Percentiles rank a stretch among this genome's conserved stretches.
These are phyloP conservation scores for Fraxinus nigra DNA, from an alignment of 305 asterid species.

Conservation along the genomic window DNA sequence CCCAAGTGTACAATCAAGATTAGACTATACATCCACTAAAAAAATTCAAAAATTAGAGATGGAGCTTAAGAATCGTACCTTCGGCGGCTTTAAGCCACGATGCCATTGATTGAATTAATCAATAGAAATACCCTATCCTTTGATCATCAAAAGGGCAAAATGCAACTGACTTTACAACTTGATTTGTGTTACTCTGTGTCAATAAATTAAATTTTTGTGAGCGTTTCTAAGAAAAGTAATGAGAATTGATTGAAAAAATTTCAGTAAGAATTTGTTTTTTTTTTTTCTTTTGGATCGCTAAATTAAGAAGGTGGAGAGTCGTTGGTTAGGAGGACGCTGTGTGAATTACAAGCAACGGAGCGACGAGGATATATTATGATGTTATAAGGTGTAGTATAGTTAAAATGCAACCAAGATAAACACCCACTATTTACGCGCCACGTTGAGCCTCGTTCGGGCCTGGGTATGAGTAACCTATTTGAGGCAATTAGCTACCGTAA, in stretches of 20 bases:
- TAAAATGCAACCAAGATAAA: neutral
- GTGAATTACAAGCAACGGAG: constrained; percentile 27
- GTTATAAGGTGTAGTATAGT: neutral
- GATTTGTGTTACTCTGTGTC: neutral
- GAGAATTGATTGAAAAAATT: neutral
- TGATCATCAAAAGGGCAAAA: constrained; percentile 29
- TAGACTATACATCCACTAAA: constrained; percentile 13
- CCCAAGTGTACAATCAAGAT: constrained; percentile 26
- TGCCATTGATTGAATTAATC: constrained; percentile 48
- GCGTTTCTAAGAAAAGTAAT: constrained; percentile 6
- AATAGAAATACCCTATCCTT: constrained; percentile 26
- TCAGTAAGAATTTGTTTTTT: neutral
- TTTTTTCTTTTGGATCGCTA: neutral
- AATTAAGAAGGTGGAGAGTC: constrained; percentile 22
- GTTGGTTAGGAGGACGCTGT: constrained; percentile 18
- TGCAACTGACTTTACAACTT: constrained; percentile 11
- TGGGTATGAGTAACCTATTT: neutral
- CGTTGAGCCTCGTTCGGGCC: neutral
- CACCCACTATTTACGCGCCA: neutral
- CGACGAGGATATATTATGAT: neutral
- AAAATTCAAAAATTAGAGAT: neutral
- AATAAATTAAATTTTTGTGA: neutral
- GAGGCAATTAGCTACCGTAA: neutral
- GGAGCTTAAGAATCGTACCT: constrained; percentile 44
- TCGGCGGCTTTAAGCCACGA: constrained; percentile 98